Conservation (phyloP, 257 asterid genomes). For the Solanum gandarillasii region DNA sequence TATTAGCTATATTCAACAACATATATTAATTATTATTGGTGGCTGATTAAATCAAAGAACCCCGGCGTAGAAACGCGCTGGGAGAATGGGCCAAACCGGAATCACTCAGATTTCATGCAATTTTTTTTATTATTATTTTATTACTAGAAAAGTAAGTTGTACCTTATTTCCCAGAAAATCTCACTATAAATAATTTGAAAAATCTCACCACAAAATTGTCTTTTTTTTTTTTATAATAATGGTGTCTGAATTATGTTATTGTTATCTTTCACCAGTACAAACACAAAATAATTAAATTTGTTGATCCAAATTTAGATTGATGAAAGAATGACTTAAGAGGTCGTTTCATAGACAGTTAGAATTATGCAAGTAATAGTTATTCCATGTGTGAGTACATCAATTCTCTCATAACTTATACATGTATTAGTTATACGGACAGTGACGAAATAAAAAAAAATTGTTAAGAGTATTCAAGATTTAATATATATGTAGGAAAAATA, state of each 20-base stretch:
- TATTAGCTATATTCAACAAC: neutral
- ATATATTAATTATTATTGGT: neutral
- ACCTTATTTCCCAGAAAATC: neutral
- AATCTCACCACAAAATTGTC: neutral
- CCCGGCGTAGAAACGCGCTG: slow-evolving; percentile 20
- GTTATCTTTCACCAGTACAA: neutral
- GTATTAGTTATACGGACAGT: neutral
- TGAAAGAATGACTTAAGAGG: neutral
- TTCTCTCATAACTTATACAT: neutral
- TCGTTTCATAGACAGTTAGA: neutral
- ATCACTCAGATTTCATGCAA: neutral
- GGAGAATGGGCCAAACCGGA: slow-evolving; percentile 4
- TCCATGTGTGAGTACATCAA: neutral
- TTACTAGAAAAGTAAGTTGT: neutral
- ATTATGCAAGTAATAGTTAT: neutral
- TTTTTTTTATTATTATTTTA: neutral
- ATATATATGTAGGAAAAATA: too few relatives aligned
- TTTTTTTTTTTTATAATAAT: neutral
- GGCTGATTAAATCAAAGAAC: slow-evolving; percentile 5
- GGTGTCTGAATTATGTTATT: neutral
- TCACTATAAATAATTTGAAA: neutral
- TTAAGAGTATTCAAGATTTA: neutral
- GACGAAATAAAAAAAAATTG: neutral
- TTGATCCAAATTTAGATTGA: neutral
- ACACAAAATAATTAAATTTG: neutral